Base-by-base conservation (phyloP, 768 basidiomycete genomes). In the Glaciozyma martinii region DNA sequence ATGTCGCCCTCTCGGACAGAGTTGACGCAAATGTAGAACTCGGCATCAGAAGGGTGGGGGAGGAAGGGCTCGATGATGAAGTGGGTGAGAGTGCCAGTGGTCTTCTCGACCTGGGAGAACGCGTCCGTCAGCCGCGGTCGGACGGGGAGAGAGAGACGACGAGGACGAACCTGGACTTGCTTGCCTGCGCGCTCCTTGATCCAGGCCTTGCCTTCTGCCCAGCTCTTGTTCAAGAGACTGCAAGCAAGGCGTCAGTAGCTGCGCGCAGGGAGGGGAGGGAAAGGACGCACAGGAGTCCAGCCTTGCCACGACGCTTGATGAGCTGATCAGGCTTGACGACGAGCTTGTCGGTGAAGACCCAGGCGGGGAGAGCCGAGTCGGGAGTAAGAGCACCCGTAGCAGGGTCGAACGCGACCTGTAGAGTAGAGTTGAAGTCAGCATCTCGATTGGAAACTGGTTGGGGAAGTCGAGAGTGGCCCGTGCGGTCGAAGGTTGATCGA, bases 21-120 rank as follows among this genome's bases (percentile, higher is more conserved):
- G 78, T 86, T 97, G 79, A 99, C 88, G 80, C 94, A 98, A 75
- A 99, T 88, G 77, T 98, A 99, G 80, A 90, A 97, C 77, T 98
- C 95, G 65, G 91, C 88, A 76, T 91, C 82, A 59, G 89, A 84
- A 3, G 90, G 86, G 75, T 98, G 94, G 56, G 94, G 94, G 60
- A 93, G 82, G 85, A 99, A 95, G n/a, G 94, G 94, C 79, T 99
- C 94, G 70, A 98, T 83, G 78, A 99, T 97, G 80, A 99, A 98
- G 77, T 86, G 95, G 82, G 87, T 92, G 70, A 99, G 82, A 42
- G 90, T 91, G 66, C 94, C 94, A n/a, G 87, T 89, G 67, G 89
- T 85, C 54, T 87, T 83, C 80, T 95, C 95, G 65, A 97, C 94
- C 88, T 71, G 68, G 55, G 23, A 13, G 18, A 23, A 10, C 15